Evolutionary conservation across 148 eudicot species (phyloP), one percentile per base, ranked within the genome.

Genomic region (Cornus kousa): DNA sequence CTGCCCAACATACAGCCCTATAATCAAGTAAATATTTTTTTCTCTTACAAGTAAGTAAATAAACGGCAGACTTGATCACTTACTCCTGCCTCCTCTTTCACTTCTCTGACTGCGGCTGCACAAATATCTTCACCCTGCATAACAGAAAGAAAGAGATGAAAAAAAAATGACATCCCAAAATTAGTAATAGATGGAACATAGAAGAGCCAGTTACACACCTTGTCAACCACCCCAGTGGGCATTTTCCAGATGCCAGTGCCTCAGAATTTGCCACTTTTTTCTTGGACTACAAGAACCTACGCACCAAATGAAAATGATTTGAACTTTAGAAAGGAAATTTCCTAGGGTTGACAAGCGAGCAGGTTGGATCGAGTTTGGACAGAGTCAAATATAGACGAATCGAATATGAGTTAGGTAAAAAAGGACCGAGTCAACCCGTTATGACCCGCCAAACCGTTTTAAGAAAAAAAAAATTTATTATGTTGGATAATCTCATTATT

Each of bases 21-120:
- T n/a, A 20, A 39, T 9, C 5, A 39, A 11, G n/a, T 5, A 9
- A 2, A 57, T 62, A 10, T 28, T 31, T 6, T 8, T n/a, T 39
- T 39, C 60, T 31, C 0, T 7, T 35, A n/a, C 46, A 74, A 28
- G 28, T 20, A 53, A 59, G 60, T 78, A 65, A 14, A 40, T 53
- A 3, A 4, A 57, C 16, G 22, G 14, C 9, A 46, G 77, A 59
- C 2, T 5, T 59, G 17, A 72, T 72, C 32, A 81, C 92, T 86
- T 87, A 93, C 97, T 67, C 94, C 94, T 0, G 97, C 84, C 80
- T 91, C 95, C 80, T 91, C 93, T 80, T 88, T 89, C 19, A 89
- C 95, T 83, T 91, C 95, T 75, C 95, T 82, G 17, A 88, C 80
- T 55, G 91, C 91, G 75, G 90, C 91, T 67, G 72, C 81, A 70